These are phyloP conservation scores for Candida patagonica DNA, from an alignment of 805 yeast genomes.

Conservation along the genomic window DNA sequence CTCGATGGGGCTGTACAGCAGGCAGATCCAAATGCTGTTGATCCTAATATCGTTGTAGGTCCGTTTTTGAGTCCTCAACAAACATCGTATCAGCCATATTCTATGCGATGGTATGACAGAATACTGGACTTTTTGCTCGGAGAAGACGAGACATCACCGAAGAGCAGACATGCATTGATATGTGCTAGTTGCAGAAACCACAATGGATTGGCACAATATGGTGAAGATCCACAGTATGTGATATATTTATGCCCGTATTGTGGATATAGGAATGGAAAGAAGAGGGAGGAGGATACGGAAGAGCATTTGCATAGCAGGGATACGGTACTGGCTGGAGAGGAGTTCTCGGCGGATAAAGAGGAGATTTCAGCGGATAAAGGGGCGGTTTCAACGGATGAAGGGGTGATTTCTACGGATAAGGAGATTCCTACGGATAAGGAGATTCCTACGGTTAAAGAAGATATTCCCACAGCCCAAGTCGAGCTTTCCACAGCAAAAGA, in stretches of 20 bases:
- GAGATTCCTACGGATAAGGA: too few relatives aligned
- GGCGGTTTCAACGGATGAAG: too few relatives aligned
- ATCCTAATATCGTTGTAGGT: neutral
- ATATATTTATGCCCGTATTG: constrained; percentile 60
- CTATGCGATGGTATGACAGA: constrained; percentile 34
- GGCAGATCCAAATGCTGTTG: neutral
- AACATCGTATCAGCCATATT: constrained; percentile 9
- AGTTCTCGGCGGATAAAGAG: too few relatives aligned
- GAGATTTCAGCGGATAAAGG: too few relatives aligned
- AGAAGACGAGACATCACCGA: constrained; percentile 53
- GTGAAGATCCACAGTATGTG: constrained; percentile 41
- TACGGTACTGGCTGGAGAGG: too few relatives aligned
- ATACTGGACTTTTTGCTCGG: constrained; percentile 42
- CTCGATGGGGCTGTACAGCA: neutral
- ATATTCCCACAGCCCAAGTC: too few relatives aligned
- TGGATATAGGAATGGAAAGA: constrained; percentile 8
- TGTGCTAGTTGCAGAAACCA: constrained; percentile 58
- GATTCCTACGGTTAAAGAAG: too few relatives aligned
- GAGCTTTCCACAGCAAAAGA: too few relatives aligned
- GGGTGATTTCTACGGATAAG: too few relatives aligned
- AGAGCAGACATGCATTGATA: constrained; percentile 59
- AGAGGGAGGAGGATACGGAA: neutral
- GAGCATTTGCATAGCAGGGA: too few relatives aligned
- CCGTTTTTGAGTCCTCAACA: constrained; percentile 24
- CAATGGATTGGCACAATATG: constrained; percentile 78